Conservation (phyloP, 148 eudicot genomes). For the Vaccinium vitisidaea region DNA sequence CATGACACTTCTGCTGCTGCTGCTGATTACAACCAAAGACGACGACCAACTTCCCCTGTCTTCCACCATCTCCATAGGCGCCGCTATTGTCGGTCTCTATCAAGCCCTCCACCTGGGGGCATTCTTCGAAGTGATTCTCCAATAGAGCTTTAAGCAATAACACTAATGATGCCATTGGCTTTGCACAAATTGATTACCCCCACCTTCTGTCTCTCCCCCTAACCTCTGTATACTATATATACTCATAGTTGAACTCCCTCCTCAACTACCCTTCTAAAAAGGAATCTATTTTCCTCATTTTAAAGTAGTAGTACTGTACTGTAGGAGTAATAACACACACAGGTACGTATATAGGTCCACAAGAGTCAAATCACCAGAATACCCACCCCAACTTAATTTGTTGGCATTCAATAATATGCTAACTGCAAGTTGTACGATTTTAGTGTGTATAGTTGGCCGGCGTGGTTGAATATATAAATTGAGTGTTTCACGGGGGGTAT, state of each 20-base stretch:
- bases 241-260: no score
- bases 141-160: slow-evolving; percentile 29
- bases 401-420: background rate
- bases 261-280: background rate
- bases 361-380: background rate
- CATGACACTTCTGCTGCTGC: background rate
- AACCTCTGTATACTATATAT: background rate
- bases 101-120: background rate
- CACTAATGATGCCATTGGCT: slow-evolving; percentile 37
- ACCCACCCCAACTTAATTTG: background rate
- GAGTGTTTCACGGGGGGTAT: slow-evolving; percentile 3
- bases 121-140: background rate
- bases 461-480: background rate
- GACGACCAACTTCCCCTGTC: background rate
- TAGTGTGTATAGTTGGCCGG: background rate
- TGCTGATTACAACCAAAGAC: background rate
- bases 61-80: background rate
- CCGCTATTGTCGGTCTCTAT: background rate
- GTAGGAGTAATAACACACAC: no score
- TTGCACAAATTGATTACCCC: background rate
- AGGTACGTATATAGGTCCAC: background rate
- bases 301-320: background rate
- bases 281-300: background rate
- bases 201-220: no score
- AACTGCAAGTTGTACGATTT: background rate